A percentile compares a stretch with the other conserved stretches of the same genome.
phyloP scores from a whole-genome alignment of 2,329 filamentous ascomycete genomes.

The Colletotrichum trifolii region DNA sequence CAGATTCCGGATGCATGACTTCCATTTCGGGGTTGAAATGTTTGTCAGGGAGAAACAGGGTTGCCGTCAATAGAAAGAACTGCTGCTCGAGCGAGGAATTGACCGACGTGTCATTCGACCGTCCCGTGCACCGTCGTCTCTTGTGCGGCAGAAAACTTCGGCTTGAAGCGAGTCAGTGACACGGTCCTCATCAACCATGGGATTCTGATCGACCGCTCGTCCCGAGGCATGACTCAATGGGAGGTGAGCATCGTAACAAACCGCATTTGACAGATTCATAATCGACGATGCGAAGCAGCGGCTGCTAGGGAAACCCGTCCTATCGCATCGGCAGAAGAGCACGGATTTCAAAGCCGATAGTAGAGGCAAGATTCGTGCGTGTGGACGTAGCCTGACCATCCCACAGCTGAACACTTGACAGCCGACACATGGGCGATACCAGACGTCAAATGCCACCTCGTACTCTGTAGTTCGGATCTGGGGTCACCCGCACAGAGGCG shows the following conservation, averaged over 20 bases:
- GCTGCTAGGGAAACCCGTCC: no score
- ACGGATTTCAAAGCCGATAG: no score
- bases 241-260: neutral
- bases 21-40: neutral
- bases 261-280: neutral
- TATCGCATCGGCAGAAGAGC: no score
- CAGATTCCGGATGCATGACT: neutral
- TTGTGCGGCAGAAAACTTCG: conserved; percentile 17
- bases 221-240: conserved; percentile 24
- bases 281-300: no score
- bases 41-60: neutral
- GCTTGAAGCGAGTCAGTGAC: conserved; percentile 18
- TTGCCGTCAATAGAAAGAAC: neutral
- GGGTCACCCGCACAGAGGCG: conserved; percentile 16
- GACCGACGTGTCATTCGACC: conserved; percentile 2
- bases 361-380: no score
- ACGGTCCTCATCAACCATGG: neutral
- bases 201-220: conserved; percentile 21
- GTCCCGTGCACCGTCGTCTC: conserved; percentile 15
- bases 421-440: neutral
- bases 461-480: conserved; percentile 13
- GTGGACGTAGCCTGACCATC: no score
- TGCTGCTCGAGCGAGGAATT: neutral
- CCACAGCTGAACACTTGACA: no score
- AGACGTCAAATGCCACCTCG: neutral